phyloP scores from a whole-genome alignment of 805 yeast species.

The Komagataella mondaviorum region DNA sequence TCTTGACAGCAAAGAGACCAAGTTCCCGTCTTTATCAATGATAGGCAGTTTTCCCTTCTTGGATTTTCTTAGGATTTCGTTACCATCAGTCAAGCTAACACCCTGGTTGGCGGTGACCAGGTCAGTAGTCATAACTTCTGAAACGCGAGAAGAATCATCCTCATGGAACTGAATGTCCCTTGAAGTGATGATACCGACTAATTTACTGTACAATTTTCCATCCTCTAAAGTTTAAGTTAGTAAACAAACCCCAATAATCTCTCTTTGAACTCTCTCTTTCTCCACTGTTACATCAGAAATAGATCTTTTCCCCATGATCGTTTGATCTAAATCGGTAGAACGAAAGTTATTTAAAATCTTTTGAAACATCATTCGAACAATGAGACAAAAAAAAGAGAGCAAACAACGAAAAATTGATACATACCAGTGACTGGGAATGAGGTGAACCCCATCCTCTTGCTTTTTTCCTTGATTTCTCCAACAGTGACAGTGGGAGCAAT shows the following conservation, averaged over 20 bases:
- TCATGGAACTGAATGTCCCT: conserved; percentile 96
- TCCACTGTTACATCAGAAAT: conserved; percentile 21
- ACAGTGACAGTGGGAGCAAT: conserved; percentile 67
- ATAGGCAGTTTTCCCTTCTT: conserved; percentile 98
- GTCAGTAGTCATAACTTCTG: conserved; percentile 83
- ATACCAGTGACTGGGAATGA: conserved; percentile 99
- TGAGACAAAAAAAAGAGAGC: conserved; percentile 1
- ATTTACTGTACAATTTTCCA: conserved; percentile 80
- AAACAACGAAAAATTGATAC: conserved; percentile 23
- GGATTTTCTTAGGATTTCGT: conserved; percentile 77
- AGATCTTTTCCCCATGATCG: conserved; percentile 83
- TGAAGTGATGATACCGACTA: conserved; percentile 90
- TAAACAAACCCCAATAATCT: conserved; percentile 1
- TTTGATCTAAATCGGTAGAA: conserved; percentile 96
- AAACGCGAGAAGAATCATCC: conserved; percentile 42
- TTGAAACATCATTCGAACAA: conserved; percentile 37
- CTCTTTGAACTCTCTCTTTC: not conserved
- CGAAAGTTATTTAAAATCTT: conserved; percentile 76
- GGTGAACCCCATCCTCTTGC: conserved; percentile 72
- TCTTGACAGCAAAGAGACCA: conserved; percentile 83
- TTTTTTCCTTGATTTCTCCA: conserved; percentile 64
- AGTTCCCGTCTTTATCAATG: conserved; percentile 60
- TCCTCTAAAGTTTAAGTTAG: conserved; percentile 35
- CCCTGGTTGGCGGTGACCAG: conserved; percentile 77
- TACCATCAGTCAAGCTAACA: conserved; percentile 73